These are phyloP conservation scores for Daedaleopsis nitida DNA, from an alignment of 768 basidiomycete genomes.

Conservation along the genomic window DNA sequence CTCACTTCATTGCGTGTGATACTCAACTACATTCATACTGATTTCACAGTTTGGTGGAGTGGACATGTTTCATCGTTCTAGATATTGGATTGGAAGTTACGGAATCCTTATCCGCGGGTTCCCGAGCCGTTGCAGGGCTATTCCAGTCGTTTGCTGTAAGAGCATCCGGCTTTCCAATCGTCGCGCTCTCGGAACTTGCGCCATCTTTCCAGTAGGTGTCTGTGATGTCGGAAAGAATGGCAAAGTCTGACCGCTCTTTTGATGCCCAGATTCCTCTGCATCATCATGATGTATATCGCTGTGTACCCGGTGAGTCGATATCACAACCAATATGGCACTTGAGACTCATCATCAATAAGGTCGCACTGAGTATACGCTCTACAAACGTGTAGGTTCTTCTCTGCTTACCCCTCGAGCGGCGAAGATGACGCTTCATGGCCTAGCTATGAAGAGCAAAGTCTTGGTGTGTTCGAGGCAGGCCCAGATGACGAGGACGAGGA, in stretches of 20 bases:
- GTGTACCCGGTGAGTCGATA: conserved; percentile 36
- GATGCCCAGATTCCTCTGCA: conserved; percentile 54
- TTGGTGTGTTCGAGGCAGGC: conserved; percentile 64
- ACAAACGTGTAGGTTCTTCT: conserved; percentile 52
- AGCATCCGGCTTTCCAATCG: conserved; percentile 55
- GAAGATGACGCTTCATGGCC: background rate
- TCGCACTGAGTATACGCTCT: conserved; percentile 65
- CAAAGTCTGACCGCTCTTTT: background rate
- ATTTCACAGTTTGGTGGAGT: conserved; percentile 56
- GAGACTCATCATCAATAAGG: conserved; percentile 28
- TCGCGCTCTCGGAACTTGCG: conserved; percentile 50
- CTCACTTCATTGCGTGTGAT: background rate
- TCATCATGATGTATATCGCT: conserved; percentile 79
- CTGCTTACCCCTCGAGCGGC: background rate
- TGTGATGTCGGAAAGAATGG: background rate
- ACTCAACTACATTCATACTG: background rate
- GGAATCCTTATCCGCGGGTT: conserved; percentile 32
- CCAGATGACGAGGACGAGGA: conserved; percentile 54
- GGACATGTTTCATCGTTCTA: conserved; percentile 69
- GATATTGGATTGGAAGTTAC: conserved; percentile 25
- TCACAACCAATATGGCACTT: background rate
- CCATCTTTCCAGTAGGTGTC: conserved; percentile 67
- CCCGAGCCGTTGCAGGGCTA: conserved; percentile 45
- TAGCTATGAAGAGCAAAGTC: conserved; percentile 70
- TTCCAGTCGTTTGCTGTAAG: conserved; percentile 58